Percentiles rank a stretch among this genome's conserved stretches.
These are phyloP conservation scores for Ilex aquifolium DNA, from an alignment of 257 asterid species.

Conservation along the genomic window DNA sequence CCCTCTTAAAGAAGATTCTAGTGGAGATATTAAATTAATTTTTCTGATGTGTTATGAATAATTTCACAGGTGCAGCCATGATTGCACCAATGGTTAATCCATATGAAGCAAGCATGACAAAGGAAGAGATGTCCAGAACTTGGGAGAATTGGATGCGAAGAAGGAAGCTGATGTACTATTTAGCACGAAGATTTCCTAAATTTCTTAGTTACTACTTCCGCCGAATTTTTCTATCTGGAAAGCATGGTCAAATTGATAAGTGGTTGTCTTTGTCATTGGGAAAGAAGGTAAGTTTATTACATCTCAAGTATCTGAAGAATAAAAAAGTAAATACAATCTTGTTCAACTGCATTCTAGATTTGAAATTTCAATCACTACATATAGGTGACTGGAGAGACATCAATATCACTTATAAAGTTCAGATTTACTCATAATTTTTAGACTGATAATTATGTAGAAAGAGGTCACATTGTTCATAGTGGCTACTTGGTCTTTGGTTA, in stretches of 20 bases:
- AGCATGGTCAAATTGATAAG: conserved; percentile 56
- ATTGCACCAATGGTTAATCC: conserved; percentile 93
- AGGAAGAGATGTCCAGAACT: conserved; percentile 64
- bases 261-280: conserved; percentile 65
- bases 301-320: not conserved
- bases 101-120: conserved; percentile 72
- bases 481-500: too few relatives aligned
- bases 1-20: too few relatives aligned
- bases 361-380: too few relatives aligned
- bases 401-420: not conserved
- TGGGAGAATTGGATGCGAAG: conserved; percentile 71
- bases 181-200: conserved; percentile 70
- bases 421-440: too few relatives aligned
- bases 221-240: conserved; percentile 79
- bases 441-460: too few relatives aligned
- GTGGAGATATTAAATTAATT: not conserved
- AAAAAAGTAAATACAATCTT: too few relatives aligned
- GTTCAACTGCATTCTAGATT: too few relatives aligned
- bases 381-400: conserved; percentile 5
- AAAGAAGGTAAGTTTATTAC: conserved; percentile 41
- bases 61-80: conserved; percentile 75
- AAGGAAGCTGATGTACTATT: conserved; percentile 53
- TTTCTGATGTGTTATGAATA: not conserved
- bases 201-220: conserved; percentile 62
- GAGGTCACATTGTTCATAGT: too few relatives aligned